Evolutionary conservation across 148 eudicot genomes (phyloP).

Genomic region (Persicaria maculosa): DNA sequence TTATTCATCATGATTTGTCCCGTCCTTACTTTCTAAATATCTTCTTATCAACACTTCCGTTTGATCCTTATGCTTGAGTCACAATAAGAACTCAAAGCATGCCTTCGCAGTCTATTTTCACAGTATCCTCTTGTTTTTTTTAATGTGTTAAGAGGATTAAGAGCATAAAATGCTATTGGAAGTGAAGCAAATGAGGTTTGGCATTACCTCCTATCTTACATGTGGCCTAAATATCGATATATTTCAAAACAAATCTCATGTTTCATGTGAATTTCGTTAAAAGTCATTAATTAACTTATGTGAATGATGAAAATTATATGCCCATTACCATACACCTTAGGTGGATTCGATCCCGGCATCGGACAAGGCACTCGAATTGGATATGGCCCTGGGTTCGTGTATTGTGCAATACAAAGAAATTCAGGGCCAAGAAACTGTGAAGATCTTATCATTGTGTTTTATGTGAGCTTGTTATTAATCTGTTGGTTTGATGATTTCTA

Average conservation of each 20-base stretch:
- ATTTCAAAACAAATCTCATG: not conserved
- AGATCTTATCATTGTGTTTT: constrained; percentile 71
- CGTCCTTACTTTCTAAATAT: not conserved
- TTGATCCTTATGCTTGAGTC: too few relatives aligned
- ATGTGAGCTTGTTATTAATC: too few relatives aligned
- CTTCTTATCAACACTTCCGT: too few relatives aligned
- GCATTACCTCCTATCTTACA: constrained; percentile 9
- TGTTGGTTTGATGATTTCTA: too few relatives aligned
- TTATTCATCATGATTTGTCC: not conserved
- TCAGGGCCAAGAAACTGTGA: constrained; percentile 74
- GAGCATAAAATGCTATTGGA: too few relatives aligned
- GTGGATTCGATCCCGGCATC: constrained; percentile 47
- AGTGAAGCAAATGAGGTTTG: constrained; percentile 55
- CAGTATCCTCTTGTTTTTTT: too few relatives aligned
- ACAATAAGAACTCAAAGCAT: too few relatives aligned
- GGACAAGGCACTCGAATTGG: constrained; percentile 65
- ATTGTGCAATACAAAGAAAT: constrained; percentile 73
- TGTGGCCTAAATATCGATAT: not conserved
- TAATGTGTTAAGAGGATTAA: too few relatives aligned
- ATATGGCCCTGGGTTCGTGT: constrained; percentile 57
- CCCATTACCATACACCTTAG: constrained; percentile 20
- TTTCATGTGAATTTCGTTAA: not conserved
- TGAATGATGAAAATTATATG: not conserved
- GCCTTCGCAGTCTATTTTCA: too few relatives aligned
- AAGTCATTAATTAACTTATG: not conserved